Base-by-base conservation (phyloP, 2,329 filamentous ascomycete genomes). In the Pezicula carpinea region DNA sequence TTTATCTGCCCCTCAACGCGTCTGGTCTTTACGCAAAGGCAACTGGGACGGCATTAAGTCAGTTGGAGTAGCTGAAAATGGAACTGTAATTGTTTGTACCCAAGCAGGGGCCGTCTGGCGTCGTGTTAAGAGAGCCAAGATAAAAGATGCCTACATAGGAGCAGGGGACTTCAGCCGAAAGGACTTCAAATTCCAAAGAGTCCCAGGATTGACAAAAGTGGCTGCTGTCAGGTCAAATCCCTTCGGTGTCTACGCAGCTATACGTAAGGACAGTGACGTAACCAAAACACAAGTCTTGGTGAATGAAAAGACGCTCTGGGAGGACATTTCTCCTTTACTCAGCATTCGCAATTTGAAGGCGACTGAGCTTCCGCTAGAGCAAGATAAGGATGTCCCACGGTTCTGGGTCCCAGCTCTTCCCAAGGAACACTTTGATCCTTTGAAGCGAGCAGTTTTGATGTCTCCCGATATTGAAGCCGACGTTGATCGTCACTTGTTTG, bases 121-220 rank as follows among this genome's bases (percentile, higher is more conserved):
- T 56, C 85, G 92, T 49, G 83, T 93, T 43, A 89, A 89, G 60
- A 80, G 93, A 51, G 76, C 79, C 21, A 95, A 92, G 54, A 83
- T 86, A 42, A 95, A 95, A 59, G 82, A 85, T 54, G 74, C 79
- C 0, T 58, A 57, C 29, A 49, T 69, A 11, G 71, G 69, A 3
- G 49, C 69, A 11, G 71, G 69, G 5, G 81, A 83, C 18, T 73
- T 76, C 29, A 87, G 82, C 58, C 78, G 80, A 11, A 95, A 95
- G 56, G 90, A 96, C 61, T 96, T 95, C 72, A 99, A 99, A 64
- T 99, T 97, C 57, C 84, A 92, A 59, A 83, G 93, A 48, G 82
- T 99, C 7, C 86, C 93, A 1, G 90, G 87, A 35, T 79, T 99
- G 47, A 96, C 89, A 2, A 83, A 90, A 31, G 89, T 95, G 13